Evolutionary conservation across 257 asterid species (phyloP), one percentile per base, ranked within the genome.

Genomic region (Nemophila menziesii): DNA sequence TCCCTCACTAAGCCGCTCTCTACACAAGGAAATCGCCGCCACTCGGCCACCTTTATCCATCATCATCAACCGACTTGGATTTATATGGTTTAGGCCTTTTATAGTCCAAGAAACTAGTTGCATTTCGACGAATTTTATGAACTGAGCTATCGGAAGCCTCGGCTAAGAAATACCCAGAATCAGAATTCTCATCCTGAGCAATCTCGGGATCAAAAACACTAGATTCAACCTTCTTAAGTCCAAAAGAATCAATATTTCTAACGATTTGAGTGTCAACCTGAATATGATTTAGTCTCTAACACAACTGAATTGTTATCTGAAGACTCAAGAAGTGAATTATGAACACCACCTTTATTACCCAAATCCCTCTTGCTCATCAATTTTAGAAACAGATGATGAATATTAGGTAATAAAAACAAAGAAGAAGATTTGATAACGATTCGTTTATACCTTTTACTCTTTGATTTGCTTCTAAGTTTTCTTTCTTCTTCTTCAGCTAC

Each of bases 281-380:
- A 83, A 11, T 86, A 77, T 16, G 95, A 78, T 49, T 87, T 83
- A 6, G 82, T 65, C 66, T 83, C 95, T 40, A 83, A 44, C 21
- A 80, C 76, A 43, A 78, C 90, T 11, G 95, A 80, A 53, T 71
- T 78, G 41, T 89, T 89, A 24, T 80, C 97, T n/a, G 95, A 83
- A 34, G 90, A 75, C 64, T 89, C 95, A 0, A 78, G 84, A 65
- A 78, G 78, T 5, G 93, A 80, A 65, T 70, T 69, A n/a, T n/a
- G n/a, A n/a, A 60, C 85, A 44, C 84, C 82, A 46, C 67, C 68
- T 52, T 67, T 60, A 10, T 42, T 67, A 34, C 73, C 69, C 17
- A 62, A 67, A 66, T 83, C 97, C 86, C 68, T 78, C 92, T 55
- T 60, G 73, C 44, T 77, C 96, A 70, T 76, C 92, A 52, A 79